These are phyloP conservation scores for Kingdonia uniflora DNA, from an alignment of 164 flowering plant genomes.

Conservation along the genomic window DNA sequence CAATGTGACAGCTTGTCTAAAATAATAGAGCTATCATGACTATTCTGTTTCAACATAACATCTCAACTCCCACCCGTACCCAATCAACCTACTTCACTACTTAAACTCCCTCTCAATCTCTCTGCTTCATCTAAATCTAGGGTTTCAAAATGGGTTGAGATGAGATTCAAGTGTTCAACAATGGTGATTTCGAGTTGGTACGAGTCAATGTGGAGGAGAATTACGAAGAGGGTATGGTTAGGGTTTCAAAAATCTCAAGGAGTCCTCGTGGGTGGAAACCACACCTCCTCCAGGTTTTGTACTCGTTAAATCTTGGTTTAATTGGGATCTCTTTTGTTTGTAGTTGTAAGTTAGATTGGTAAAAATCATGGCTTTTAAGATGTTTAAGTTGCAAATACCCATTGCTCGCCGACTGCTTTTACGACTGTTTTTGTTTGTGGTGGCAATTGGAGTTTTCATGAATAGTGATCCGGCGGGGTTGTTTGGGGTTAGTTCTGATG, in stretches of 20 bases:
- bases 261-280: conserved; percentile 99
- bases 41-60: too few relatives aligned
- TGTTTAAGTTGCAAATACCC: conserved; percentile 34
- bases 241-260: conserved; percentile 67
- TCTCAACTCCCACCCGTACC: too few relatives aligned
- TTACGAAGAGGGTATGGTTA: conserved; percentile 65
- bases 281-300: conserved; percentile 99
- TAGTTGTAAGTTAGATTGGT: neutral
- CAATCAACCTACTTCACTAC: too few relatives aligned
- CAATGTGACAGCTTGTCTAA: too few relatives aligned
- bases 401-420: conserved; percentile 39
- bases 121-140: too few relatives aligned
- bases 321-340: neutral
- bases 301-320: conserved; percentile 49
- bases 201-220: conserved; percentile 31
- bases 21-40: too few relatives aligned
- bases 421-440: conserved; percentile 31
- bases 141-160: too few relatives aligned
- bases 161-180: too few relatives aligned
- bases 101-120: too few relatives aligned
- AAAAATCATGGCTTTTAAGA: conserved; percentile 37
- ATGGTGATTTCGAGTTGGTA: conserved; percentile 31
- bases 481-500: conserved; percentile 10
- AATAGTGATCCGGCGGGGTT: conserved; percentile 15
- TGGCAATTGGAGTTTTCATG: conserved; percentile 31